phyloP scores from a whole-genome alignment of 2,329 filamentous ascomycete species.

The Penicillium hesseltinei region DNA sequence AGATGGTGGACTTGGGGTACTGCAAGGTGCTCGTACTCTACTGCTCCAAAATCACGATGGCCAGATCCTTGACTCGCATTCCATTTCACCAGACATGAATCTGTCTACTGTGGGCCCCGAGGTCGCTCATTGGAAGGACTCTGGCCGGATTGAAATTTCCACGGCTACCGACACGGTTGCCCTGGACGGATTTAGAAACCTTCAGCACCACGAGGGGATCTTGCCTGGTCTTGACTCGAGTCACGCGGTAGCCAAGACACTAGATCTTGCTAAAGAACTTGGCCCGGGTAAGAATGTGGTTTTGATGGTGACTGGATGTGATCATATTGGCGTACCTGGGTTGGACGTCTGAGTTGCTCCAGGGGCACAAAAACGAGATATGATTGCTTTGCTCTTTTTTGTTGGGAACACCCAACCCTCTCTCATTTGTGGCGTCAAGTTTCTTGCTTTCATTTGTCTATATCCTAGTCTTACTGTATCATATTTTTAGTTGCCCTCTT shows the following conservation, averaged over 20 bases:
- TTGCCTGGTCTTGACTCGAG: slow-evolving; percentile 25
- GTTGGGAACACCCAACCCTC: not conserved
- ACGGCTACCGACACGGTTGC: slow-evolving; percentile 26
- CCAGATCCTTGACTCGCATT: slow-evolving; percentile 24
- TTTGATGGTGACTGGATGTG: slow-evolving; percentile 25
- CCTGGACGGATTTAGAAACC: slow-evolving; percentile 27
- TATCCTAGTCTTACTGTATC: not conserved
- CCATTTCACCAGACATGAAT: slow-evolving; percentile 27
- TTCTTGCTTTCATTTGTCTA: not conserved
- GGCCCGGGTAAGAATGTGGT: slow-evolving; percentile 26
- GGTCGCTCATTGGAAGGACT: slow-evolving; percentile 25
- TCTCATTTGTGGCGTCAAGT: not conserved
- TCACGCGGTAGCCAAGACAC: slow-evolving; percentile 21
- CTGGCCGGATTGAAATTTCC: slow-evolving; percentile 25
- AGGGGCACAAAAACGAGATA: not conserved
- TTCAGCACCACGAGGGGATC: slow-evolving; percentile 25
- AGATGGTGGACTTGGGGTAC: slow-evolving; percentile 21
- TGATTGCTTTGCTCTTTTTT: not conserved
- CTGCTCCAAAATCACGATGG: slow-evolving; percentile 25
- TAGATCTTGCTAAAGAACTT: slow-evolving; percentile 19
- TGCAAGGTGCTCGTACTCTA: slow-evolving; percentile 26
- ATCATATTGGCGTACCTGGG: slow-evolving; percentile 15
- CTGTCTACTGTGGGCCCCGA: slow-evolving; percentile 25
- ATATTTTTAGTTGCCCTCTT: not conserved
- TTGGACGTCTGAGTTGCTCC: slow-evolving; percentile 10